Conservation (phyloP, 1,284 basidiomycete genomes). For the Kwoniella shivajii region DNA sequence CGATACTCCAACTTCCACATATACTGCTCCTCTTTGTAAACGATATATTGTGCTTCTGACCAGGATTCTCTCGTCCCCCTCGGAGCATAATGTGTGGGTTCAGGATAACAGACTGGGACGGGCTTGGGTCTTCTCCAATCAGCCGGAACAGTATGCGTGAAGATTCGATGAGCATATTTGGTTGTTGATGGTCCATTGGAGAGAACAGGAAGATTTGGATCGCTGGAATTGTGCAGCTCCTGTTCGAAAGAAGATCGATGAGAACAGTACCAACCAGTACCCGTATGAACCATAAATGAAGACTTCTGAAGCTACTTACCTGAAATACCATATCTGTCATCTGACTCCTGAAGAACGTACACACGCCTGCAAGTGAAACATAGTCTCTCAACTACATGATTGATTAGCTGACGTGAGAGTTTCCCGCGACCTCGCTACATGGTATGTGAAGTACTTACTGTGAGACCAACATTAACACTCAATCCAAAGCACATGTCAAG, state of each 20-base stretch:
- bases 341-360: conserved; percentile 24
- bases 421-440: neutral
- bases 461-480: conserved; percentile 14
- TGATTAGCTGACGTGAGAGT: neutral
- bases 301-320: conserved; percentile 7
- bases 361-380: conserved; percentile 33
- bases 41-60: conserved; percentile 25
- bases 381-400: conserved; percentile 21
- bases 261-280: no score
- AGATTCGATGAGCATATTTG: conserved; percentile 5
- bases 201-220: no score
- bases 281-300: no score
- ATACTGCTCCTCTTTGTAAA: conserved; percentile 22
- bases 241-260: no score
- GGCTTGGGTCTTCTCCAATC: conserved; percentile 6
- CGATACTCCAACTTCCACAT: neutral
- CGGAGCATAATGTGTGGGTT: conserved; percentile 16
- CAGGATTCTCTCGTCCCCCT: conserved; percentile 20
- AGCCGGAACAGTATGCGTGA: conserved; percentile 11
- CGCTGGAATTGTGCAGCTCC: no score
- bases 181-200: neutral
- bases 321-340: conserved; percentile 26
- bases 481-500: conserved; percentile 29
- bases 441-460: conserved; percentile 12
- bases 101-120: neutral